Conservation (phyloP, 2,329 filamentous ascomycete genomes). For the Geosmithia morbida region DNA sequence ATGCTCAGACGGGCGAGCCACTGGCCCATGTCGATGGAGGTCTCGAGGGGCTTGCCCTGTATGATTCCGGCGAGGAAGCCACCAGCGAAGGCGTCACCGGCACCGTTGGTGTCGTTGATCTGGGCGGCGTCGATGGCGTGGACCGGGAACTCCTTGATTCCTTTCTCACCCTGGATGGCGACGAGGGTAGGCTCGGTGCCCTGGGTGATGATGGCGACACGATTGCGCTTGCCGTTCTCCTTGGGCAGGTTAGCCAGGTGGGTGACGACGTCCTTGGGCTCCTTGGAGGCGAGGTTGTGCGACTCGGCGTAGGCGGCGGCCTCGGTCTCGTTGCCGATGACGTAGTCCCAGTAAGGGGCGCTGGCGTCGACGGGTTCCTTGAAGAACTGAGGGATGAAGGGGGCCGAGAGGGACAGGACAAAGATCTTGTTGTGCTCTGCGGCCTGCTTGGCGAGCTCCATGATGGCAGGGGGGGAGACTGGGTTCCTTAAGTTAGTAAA, state of each 20-base stretch:
- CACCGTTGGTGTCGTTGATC: conserved; percentile 95
- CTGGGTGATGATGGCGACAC: conserved; percentile 86
- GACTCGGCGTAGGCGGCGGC: conserved; percentile 75
- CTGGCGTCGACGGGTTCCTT: conserved; percentile 84
- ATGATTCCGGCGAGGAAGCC: conserved; percentile 86
- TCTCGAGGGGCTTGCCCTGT: conserved; percentile 65
- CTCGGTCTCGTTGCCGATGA: conserved; percentile 96
- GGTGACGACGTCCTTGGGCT: conserved; percentile 75
- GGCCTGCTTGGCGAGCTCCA: conserved; percentile 83
- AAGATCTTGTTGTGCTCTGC: conserved; percentile 83
- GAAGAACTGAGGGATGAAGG: conserved; percentile 96
- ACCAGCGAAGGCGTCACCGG: conserved; percentile 91
- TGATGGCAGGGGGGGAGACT: conserved; percentile 81
- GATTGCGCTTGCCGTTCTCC: conserved; percentile 72
- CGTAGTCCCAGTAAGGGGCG: conserved; percentile 84
- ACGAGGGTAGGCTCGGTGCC: conserved; percentile 84
- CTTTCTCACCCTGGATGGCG: conserved; percentile 56
- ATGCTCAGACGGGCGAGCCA: conserved; percentile 93
- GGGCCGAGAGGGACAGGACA: conserved; percentile 81
- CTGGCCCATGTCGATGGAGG: conserved; percentile 80
- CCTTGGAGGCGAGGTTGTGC: conserved; percentile 59
- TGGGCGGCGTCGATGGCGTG: conserved; percentile 60
- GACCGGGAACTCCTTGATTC: conserved; percentile 66
- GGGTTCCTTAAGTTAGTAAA: neutral
- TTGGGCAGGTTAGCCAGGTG: conserved; percentile 80